phyloP scores from a whole-genome alignment of 148 eudicot genomes.

The Rhododendron molle region DNA sequence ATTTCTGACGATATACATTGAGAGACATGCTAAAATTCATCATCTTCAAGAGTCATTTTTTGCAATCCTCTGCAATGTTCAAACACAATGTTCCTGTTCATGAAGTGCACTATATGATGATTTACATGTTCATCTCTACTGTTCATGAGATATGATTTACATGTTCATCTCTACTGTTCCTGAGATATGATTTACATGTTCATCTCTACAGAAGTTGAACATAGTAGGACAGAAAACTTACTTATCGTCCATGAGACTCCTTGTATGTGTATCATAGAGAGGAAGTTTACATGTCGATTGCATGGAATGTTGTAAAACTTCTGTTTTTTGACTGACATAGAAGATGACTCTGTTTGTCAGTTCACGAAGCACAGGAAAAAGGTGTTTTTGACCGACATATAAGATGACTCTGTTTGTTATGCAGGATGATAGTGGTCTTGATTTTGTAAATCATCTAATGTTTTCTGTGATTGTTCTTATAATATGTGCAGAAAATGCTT shows the following conservation, averaged over 20 bases:
- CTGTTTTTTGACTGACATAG: background rate
- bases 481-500: conserved; percentile 68
- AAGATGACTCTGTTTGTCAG: no score
- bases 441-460: background rate
- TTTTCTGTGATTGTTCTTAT: background rate
- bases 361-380: background rate
- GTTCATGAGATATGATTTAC: no score
- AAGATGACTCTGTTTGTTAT: no score
- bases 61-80: background rate
- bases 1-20: background rate
- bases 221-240: background rate
- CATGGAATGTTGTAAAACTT: background rate
- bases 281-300: background rate
- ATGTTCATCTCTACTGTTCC: no score
- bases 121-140: background rate
- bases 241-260: background rate
- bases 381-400: background rate
- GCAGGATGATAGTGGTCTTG: background rate
- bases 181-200: background rate
- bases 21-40: background rate
- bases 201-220: background rate
- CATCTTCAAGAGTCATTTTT: background rate
- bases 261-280: background rate
- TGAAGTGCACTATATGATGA: background rate
- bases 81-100: background rate